These are phyloP conservation scores for Linnemannia zychae DNA, from an alignment of 192 early-diverging fungal genomes.

Conservation along the genomic window DNA sequence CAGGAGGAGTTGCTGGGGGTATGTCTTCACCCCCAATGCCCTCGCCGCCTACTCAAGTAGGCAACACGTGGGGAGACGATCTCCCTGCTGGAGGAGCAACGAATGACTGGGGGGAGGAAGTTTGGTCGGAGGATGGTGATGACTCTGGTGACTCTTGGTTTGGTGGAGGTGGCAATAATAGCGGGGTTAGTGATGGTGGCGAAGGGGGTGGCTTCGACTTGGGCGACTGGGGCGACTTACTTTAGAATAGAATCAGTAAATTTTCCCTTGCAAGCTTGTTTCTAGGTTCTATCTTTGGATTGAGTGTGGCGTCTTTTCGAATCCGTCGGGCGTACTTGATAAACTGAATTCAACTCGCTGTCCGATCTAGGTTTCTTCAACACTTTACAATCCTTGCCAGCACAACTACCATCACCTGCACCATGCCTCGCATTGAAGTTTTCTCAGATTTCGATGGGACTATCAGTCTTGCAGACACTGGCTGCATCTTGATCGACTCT, in stretches of 20 bases:
- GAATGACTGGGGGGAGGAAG: constrained; percentile 58
- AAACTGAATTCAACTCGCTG: background rate
- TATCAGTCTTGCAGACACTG: constrained; percentile 64
- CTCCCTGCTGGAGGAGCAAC: constrained; percentile 24
- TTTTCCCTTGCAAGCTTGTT: background rate
- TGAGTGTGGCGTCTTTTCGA: background rate
- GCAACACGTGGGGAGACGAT: constrained; percentile 5
- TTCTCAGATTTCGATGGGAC: constrained; percentile 72
- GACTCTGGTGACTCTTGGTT: constrained; percentile 36
- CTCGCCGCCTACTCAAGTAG: constrained; percentile 6
- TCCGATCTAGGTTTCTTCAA: background rate
- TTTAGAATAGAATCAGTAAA: background rate
- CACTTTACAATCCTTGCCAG: background rate
- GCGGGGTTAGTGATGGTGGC: constrained; percentile 16
- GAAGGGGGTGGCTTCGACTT: constrained; percentile 39
- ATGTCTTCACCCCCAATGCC: constrained; percentile 24
- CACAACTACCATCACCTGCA: background rate
- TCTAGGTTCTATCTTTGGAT: constrained; percentile 2
- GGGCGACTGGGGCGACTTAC: constrained; percentile 25
- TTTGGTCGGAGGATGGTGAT: constrained; percentile 53
- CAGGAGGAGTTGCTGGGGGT: constrained; percentile 20
- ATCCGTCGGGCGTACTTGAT: background rate
- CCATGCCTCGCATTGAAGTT: constrained; percentile 59
- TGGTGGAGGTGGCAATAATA: constrained; percentile 8
- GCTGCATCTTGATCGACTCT: constrained; percentile 64